Conservation (phyloP, 2,329 filamentous ascomycete species). For the Ophiostoma sp. region DNA sequence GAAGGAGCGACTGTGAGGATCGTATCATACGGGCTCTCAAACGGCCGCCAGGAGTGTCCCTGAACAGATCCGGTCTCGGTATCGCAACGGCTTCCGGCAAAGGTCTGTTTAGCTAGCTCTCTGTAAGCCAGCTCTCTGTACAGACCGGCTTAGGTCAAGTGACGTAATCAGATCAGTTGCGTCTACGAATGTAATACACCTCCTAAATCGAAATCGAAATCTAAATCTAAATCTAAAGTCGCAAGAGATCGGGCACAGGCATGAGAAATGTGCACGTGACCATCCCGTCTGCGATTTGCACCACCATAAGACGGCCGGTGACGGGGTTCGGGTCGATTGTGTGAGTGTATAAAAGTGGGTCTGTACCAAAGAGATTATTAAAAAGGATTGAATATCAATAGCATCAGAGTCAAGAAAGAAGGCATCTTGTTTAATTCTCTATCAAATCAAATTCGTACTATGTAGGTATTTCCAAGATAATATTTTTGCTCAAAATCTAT, state of each 20-base stretch:
- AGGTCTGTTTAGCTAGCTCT: not conserved
- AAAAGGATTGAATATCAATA: too few species aligned
- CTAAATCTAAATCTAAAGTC: not conserved
- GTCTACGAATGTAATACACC: not conserved
- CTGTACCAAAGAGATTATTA: too few species aligned
- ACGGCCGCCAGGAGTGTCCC: not conserved
- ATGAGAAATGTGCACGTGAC: constrained; percentile 14
- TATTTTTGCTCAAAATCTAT: too few species aligned
- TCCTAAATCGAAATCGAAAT: not conserved
- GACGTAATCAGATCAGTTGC: constrained; percentile 15
- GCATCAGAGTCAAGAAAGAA: too few species aligned
- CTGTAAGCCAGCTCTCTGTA: not conserved
- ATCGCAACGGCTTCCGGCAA: not conserved
- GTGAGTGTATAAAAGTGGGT: too few species aligned
- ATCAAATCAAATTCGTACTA: too few species aligned
- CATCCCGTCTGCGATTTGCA: not conserved
- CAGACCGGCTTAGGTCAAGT: not conserved
- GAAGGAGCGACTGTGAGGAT: not conserved
- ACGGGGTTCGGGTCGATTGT: not conserved
- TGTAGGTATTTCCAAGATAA: too few species aligned
- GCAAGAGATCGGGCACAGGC: not conserved
- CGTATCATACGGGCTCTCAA: not conserved
- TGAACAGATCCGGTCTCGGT: not conserved
- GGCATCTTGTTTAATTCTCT: too few species aligned
- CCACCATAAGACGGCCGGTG: not conserved